phyloP scores from a whole-genome alignment of 371 early-diverging fungal genomes.

The Apophysomyces variabilis region DNA sequence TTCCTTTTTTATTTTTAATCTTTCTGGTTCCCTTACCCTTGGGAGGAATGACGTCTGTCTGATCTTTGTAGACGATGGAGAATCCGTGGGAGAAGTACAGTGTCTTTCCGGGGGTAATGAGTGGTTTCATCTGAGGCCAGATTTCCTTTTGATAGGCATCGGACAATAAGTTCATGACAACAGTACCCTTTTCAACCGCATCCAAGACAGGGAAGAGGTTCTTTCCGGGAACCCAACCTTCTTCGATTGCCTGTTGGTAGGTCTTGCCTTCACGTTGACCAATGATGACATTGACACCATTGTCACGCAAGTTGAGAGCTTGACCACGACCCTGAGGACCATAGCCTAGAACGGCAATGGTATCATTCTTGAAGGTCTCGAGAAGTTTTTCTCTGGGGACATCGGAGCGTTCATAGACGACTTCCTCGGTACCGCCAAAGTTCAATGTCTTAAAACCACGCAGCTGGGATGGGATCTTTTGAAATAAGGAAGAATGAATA shows the following conservation, averaged over 20 bases:
- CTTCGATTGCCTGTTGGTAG: constrained; percentile 92
- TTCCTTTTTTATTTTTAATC: neutral
- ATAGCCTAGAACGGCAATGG: constrained; percentile 96
- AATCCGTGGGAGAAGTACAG: constrained; percentile 98
- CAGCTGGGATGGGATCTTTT: constrained; percentile 47
- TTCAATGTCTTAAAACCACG: constrained; percentile 92
- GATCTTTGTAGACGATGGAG: constrained; percentile 91
- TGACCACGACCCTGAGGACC: constrained; percentile 98
- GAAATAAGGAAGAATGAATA: neutral
- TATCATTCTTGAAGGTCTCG: constrained; percentile 92
- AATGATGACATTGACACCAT: constrained; percentile 94
- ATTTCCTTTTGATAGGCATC: constrained; percentile 95
- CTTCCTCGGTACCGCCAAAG: constrained; percentile 93
- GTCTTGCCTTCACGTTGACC: constrained; percentile 94
- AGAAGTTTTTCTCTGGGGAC: constrained; percentile 90
- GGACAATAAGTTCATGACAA: constrained; percentile 95
- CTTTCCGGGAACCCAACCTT: constrained; percentile 97
- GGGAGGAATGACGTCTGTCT: constrained; percentile 92
- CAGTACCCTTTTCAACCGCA: constrained; percentile 88
- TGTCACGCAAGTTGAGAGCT: constrained; percentile 95
- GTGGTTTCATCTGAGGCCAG: constrained; percentile 90
- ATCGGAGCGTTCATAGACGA: constrained; percentile 95
- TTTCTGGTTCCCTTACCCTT: constrained; percentile 37
- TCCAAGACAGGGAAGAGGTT: constrained; percentile 93
- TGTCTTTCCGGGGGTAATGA: constrained; percentile 95